Evolutionary conservation across 1,284 basidiomycete genomes (phyloP).

Genomic region (Wolfiporia cocos): DNA sequence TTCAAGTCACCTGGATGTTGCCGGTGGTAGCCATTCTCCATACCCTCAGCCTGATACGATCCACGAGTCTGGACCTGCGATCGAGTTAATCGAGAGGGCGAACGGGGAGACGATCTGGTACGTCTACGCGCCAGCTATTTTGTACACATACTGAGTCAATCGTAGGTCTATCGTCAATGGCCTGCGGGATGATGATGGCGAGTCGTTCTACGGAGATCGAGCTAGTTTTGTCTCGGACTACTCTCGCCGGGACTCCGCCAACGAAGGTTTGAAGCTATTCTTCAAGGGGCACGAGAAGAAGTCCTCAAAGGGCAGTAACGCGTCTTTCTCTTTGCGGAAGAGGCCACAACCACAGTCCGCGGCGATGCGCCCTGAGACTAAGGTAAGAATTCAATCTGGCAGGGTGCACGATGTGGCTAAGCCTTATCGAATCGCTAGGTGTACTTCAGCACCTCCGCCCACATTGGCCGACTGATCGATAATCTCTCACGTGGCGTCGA

Average conservation of each 20-base stretch:
- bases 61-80: conserved; percentile 50
- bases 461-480: conserved; percentile 78
- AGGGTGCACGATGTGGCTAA: not conserved
- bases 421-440: conserved; percentile 40
- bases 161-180: conserved; percentile 79
- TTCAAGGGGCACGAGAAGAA: conserved; percentile 69
- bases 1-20: conserved; percentile 18
- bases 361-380: conserved; percentile 64
- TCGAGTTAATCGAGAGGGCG: conserved; percentile 74
- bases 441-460: conserved; percentile 70
- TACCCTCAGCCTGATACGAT: conserved; percentile 17
- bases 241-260: conserved; percentile 46
- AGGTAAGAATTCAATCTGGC: conserved; percentile 40
- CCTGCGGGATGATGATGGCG: conserved; percentile 68
- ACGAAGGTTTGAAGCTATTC: conserved; percentile 57
- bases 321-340: conserved; percentile 57
- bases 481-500: conserved; percentile 73
- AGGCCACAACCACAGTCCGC: conserved; percentile 41
- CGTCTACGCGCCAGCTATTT: conserved; percentile 16
- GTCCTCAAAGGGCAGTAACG: conserved; percentile 58
- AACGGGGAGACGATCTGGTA: conserved; percentile 82
- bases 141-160: conserved; percentile 11
- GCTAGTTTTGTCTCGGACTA: conserved; percentile 71
- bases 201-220: conserved; percentile 60
- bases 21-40: conserved; percentile 16